Base-by-base conservation (phyloP, 2,329 filamentous ascomycete species). In the Phyllosticta citriasiana region DNA sequence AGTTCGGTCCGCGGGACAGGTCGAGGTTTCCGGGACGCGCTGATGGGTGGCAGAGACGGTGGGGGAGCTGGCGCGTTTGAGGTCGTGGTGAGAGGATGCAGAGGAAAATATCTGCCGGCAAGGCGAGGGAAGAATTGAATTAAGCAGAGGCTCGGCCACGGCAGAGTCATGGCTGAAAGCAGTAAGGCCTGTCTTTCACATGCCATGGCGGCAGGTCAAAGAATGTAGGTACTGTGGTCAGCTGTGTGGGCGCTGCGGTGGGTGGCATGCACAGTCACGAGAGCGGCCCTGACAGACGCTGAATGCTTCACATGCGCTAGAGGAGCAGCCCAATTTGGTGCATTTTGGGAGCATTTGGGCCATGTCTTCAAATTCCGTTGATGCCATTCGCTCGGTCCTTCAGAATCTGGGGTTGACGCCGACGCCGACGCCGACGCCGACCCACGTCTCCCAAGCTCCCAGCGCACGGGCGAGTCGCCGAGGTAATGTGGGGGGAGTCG, bases 381-480 rank as follows among this genome's bases (percentile, higher is more conserved):
- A 53, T 25, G 53, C 47, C 24, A 61, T 61, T 61, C 54, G 59
- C 54, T 55, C 51, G 33, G 40, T 8, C 51, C 59, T 22, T 47
- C 26, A 26, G 26, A 60, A 57, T 61, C 59, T 61, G 59, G 59
- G 59, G 59, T 57, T 53, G 55, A 52, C 35, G 59, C 59, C 59
- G 59, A 40, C 58, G 52, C 40, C 40, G 55, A 52, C 35, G 59
- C 59, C 59, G 59, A 40, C 58, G 52, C 40, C 40, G 40, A 47
- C 40, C 40, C 35, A 47, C 35, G 12, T 47, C 35, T 47, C 35
- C 35, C 57, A 53, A 54, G 57, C 57, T 59, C 57, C 57, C 56
- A 61, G 54, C 22, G 59, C 59, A 61, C 59, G 54, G 59, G 59
- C 59, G 59, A 61, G 54, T 56, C 59, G 54, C 59, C 59, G 59